Percentiles rank a stretch among this genome's conserved stretches.
phyloP scores from a whole-genome alignment of 2,329 filamentous ascomycete species.

The Cladobotryum mycophilum region DNA sequence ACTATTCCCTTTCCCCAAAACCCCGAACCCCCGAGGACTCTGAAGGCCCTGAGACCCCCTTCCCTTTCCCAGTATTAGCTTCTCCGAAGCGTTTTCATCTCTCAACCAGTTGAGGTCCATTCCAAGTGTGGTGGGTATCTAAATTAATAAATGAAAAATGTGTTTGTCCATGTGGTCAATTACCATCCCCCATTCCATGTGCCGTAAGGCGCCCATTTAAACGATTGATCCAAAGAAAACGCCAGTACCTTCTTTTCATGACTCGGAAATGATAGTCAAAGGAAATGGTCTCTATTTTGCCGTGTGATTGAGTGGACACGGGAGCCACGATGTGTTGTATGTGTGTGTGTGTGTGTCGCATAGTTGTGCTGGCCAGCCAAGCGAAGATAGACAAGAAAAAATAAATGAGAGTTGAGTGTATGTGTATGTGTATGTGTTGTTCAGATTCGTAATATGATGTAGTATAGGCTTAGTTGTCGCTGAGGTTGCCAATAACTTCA shows the following conservation, averaged over 20 bases:
- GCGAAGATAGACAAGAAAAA: not conserved
- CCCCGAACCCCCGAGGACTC: not conserved
- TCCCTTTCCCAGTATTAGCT: not conserved
- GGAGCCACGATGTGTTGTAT: not conserved
- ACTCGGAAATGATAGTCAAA: too few relatives aligned
- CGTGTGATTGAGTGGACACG: not conserved
- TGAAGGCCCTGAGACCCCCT: not conserved
- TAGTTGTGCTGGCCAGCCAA: not conserved
- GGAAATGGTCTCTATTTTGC: not conserved
- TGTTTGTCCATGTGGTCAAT: not conserved
- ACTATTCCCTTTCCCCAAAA: not conserved
- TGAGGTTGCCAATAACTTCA: conserved; percentile 35
- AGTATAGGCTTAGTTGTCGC: not conserved
- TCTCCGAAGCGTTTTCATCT: not conserved
- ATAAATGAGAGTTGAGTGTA: not conserved
- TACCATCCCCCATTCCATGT: not conserved
- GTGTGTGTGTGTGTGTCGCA: too few relatives aligned
- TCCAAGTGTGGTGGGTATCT: not conserved
- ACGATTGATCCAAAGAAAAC: not conserved
- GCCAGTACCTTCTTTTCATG: not conserved
- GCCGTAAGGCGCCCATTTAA: not conserved
- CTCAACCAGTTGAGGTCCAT: not conserved
- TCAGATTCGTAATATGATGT: not conserved
- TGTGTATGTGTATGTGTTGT: not conserved
- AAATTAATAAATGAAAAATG: not conserved